Conservation (phyloP, 2,329 filamentous ascomycete species). For the Gyromitra esculenta region DNA sequence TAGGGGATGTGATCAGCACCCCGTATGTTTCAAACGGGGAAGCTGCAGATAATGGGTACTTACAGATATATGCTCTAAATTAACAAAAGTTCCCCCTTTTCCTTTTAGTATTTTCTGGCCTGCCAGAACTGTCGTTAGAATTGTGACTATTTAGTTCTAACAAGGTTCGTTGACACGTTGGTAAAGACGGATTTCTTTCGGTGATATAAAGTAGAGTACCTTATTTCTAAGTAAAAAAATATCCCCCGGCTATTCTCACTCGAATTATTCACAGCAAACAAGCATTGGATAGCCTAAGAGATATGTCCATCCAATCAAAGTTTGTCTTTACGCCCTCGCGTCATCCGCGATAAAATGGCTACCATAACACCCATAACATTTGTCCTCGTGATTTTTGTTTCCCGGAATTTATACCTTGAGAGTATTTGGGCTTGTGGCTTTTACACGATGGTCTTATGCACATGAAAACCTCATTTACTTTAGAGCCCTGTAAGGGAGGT, state of each 20-base stretch:
- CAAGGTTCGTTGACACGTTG: background rate
- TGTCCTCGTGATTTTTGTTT: conserved; percentile 19
- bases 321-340: background rate
- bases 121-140: background rate
- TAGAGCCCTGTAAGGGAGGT: background rate
- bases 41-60: background rate
- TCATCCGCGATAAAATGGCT: background rate
- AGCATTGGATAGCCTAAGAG: too few relatives aligned
- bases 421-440: conserved; percentile 8
- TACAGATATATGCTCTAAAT: background rate
- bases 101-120: too few relatives aligned
- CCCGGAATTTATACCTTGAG: background rate
- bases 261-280: too few relatives aligned
- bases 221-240: too few relatives aligned
- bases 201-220: too few relatives aligned
- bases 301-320: too few relatives aligned
- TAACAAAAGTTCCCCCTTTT: background rate
- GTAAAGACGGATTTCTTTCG: background rate
- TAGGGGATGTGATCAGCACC: conserved; percentile 16
- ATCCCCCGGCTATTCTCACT: too few relatives aligned
- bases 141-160: background rate
- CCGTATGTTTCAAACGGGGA: conserved; percentile 3
- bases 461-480: background rate
- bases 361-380: background rate
- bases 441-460: conserved; percentile 18